These are phyloP conservation scores for Talaromyces sp. DNA, from an alignment of 2,329 filamentous ascomycete species.

Conservation along the genomic window DNA sequence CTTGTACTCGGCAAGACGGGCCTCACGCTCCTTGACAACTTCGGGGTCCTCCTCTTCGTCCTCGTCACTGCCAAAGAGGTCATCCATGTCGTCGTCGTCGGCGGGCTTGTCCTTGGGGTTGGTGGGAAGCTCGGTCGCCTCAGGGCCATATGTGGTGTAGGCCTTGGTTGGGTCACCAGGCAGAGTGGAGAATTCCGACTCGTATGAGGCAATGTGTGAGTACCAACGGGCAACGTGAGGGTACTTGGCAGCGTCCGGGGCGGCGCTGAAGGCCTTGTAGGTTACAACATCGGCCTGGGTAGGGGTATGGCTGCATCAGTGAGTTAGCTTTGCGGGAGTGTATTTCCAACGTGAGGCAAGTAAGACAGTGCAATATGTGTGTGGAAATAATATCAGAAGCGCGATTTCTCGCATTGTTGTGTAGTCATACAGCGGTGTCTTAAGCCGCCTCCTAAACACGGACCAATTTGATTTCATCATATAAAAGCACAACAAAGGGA, in stretches of 20 bases:
- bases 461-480: conserved; percentile 88
- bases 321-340: background rate
- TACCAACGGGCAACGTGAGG: conserved; percentile 96
- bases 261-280: conserved; percentile 79
- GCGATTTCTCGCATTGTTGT: conserved; percentile 66
- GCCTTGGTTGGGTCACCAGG: conserved; percentile 86
- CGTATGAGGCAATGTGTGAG: conserved; percentile 93
- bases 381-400: conserved; percentile 57
- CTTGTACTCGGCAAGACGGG: conserved; percentile 86
- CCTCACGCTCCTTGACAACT: conserved; percentile 76
- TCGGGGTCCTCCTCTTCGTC: conserved; percentile 94
- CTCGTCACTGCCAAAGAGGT: conserved; percentile 88
- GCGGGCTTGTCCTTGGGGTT: conserved; percentile 81
- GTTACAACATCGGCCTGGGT: conserved; percentile 93
- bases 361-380: conserved; percentile 14
- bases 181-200: conserved; percentile 86
- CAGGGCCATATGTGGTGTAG: conserved; percentile 87
- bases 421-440: conserved; percentile 82
- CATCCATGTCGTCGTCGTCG: conserved; percentile 70
- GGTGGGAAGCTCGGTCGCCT: conserved; percentile 67
- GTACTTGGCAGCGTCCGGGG: conserved; percentile 79
- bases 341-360: conserved; percentile 4
- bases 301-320: conserved; percentile 52
- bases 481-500: conserved; percentile 25
- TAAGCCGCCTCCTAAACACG: conserved; percentile 94